Percentiles rank a stretch among this genome's conserved stretches.
Evolutionary conservation across 768 basidiomycete genomes (phyloP).

Genomic region (Mycena galericulata): DNA sequence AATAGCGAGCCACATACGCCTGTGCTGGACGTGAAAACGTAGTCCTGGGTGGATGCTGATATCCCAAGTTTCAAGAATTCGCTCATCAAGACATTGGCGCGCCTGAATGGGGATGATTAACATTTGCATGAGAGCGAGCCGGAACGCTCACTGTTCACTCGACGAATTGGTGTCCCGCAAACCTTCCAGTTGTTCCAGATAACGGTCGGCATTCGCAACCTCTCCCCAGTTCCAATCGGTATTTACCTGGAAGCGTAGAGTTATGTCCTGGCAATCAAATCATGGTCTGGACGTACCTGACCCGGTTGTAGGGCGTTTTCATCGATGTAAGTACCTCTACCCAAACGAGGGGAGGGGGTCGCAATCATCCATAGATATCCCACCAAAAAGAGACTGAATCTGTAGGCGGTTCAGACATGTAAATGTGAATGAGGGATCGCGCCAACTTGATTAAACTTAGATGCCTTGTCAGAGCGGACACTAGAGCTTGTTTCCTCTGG

Average conservation of each 20-base stretch:
- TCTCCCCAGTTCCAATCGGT: constrained; percentile 94
- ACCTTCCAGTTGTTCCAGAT: constrained; percentile 75
- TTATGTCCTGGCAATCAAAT: neutral
- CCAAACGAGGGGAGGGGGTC: constrained; percentile 75
- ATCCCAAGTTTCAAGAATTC: constrained; percentile 86
- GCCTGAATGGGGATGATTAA: constrained; percentile 55
- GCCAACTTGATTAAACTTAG: constrained; percentile 49
- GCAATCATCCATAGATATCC: constrained; percentile 90
- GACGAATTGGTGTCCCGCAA: constrained; percentile 74
- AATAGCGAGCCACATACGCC: constrained; percentile 57
- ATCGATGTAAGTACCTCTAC: constrained; percentile 84
- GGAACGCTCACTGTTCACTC: constrained; percentile 72
- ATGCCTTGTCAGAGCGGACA: constrained; percentile 20
- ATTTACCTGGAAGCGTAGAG: constrained; percentile 70
- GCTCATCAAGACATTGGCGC: constrained; percentile 67
- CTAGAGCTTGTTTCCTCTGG: constrained; percentile 20
- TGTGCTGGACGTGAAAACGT: constrained; percentile 64
- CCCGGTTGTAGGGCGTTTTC: constrained; percentile 96
- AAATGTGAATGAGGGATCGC: neutral
- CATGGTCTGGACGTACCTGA: constrained; percentile 64
- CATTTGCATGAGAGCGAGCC: neutral
- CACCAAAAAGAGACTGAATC: constrained; percentile 65
- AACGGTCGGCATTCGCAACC: constrained; percentile 88
- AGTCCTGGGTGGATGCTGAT: constrained; percentile 74
- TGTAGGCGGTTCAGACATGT: constrained; percentile 42